Base-by-base conservation (phyloP, 2,329 filamentous ascomycete genomes). In the Aspergillus amoenus region DNA sequence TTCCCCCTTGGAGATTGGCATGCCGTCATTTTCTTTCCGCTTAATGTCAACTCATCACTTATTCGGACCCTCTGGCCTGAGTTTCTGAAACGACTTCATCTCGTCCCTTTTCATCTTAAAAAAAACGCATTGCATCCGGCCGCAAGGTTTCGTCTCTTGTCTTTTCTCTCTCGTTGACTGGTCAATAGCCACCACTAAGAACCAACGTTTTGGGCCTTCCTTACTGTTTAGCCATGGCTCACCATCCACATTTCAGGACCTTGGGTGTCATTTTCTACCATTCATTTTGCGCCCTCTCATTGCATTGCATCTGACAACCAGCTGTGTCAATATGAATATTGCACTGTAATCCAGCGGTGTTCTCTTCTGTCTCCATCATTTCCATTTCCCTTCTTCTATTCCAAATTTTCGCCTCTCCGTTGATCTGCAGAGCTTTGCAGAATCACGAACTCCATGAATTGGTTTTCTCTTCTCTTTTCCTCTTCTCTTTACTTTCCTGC, bases 111-210 rank as follows among this genome's bases (percentile, higher is more conserved):
- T 45, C 43, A 22, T 50, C 57, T 55, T 37, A 40, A 55, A 63
- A 63, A 63, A 63, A 58, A 59, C 64, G 58, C 56, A 58, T 61
- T 68, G 63, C 66, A 68, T 68, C 63, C 65, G 64, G 66, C 64
- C 62, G 60, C 56, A 59, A 63, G 50, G 47, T 48, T 56, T 49
- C 44, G 52, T 51, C 47, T 56, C 41, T 56, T 57, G 50, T 53
- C 39, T 55, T 24, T 40, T 59, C 60, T 61, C 27, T 63, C 60
- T 53, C 62, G 59, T 54, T 57, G 56, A 55, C 46, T 50, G 30
- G 45, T 21, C 22, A 13, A 53, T 37, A 18, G 30, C 39, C 21
- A 17, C n/a, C 24, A 18, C 24, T 17, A 47, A 21, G 17, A 45
- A 39, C 27, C 32, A 39, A 24, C 42, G n/a, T 4, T 15, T 54